Conservation (phyloP, 2,329 filamentous ascomycete species). For the Alternaria burnsii region DNA sequence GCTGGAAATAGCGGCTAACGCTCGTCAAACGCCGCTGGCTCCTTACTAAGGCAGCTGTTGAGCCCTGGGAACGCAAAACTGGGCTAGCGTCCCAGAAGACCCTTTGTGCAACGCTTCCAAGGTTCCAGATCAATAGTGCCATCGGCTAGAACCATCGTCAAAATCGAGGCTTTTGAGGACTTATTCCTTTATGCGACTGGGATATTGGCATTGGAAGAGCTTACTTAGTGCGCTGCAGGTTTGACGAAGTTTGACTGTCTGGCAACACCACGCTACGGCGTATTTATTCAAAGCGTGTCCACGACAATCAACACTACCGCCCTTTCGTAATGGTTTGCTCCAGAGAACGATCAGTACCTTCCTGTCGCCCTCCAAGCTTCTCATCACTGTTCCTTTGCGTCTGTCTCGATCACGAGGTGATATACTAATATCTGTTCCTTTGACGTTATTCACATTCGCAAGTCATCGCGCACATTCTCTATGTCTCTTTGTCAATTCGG, state of each 20-base stretch:
- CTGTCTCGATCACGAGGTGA: no score
- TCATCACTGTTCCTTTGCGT: fast-evolving
- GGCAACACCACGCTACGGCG: no score
- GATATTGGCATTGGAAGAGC: neutral
- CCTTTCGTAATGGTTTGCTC: no score
- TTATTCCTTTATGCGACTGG: fast-evolving
- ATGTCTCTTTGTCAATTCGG: no score
- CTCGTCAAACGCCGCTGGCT: neutral
- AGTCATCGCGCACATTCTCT: no score
- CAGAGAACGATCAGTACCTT: no score
- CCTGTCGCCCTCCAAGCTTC: no score
- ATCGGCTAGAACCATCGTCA: neutral
- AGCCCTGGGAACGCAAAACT: neutral
- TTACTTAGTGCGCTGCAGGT: neutral
- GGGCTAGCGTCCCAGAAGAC: neutral
- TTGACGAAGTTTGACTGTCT: neutral
- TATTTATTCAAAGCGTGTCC: fast-evolving
- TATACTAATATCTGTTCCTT: no score
- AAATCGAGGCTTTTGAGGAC: neutral
- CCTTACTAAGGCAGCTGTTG: neutral
- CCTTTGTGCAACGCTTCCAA: neutral
- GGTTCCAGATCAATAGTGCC: neutral
- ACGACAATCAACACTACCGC: neutral
- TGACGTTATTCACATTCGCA: no score
- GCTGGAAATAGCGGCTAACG: neutral